Base-by-base conservation (phyloP, 208 protist species). In the Acanthamoeba comandoni region DNA sequence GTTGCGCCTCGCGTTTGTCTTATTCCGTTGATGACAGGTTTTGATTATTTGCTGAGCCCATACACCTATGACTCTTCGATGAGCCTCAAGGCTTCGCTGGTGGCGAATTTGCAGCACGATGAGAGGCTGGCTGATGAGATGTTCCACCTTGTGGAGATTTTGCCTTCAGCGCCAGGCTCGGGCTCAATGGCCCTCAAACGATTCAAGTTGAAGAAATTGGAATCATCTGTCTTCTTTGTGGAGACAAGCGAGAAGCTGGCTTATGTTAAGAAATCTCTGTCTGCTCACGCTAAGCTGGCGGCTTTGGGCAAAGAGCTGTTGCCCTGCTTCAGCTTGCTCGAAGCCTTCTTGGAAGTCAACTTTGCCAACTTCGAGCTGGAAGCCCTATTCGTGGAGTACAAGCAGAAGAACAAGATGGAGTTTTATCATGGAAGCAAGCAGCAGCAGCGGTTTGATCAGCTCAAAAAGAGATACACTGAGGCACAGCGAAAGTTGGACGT, bases 81-180 rank as follows among this genome's bases (percentile, higher is more conserved):
- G 53, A 55, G 53, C 9, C 75, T 84, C 75, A 84, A 84, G 75
- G 58, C 75, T 24, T 49, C 75, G 0, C 75, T 84, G 26, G 13
- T 84, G 75, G 53, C 53, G n/a, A 49, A 65, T 8, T 55, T 84
- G 0, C 75, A 84, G 75, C 53, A 31, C 22, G 75, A 84, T 24
- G 75, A 84, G 75, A 49, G 75, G n/a, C 75, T 84, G 7, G 75
- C 75, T 31, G 75, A 84, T 35, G 75, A 84, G n/a, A 49, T 84
- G 75, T 24, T 43, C 29, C 15, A 55, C 19, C 75, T 84, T 19
- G 64, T 84, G 53, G 75, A 84, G 13, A 55, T 31, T 55, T 24
- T n/a, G 13, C 64, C 64, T 11, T 9, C 75, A 35, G 29, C 75
- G 49, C 29, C 75, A 26, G n/a, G 53, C 1, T 22, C 75, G 7